phyloP scores from a whole-genome alignment of 2,329 filamentous ascomycete species.

The Mariannaea elegans region DNA sequence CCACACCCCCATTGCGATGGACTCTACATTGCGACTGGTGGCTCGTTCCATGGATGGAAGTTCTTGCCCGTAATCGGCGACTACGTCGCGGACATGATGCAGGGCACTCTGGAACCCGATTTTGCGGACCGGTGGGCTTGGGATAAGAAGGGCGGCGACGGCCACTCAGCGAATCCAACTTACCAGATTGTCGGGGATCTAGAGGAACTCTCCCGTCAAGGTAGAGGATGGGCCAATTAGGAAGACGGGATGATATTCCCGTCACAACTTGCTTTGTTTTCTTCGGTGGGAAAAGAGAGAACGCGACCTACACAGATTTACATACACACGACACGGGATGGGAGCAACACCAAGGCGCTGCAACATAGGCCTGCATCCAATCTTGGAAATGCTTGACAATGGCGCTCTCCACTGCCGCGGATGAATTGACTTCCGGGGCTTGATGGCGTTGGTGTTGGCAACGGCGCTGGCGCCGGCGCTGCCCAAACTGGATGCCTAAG shows the following conservation, averaged over 20 bases:
- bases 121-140: constrained; percentile 56
- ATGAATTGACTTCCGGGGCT: background rate
- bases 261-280: background rate
- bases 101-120: constrained; percentile 50
- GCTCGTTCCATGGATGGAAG: constrained; percentile 73
- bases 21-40: constrained; percentile 68
- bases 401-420: background rate
- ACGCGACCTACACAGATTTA: background rate
- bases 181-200: constrained; percentile 53
- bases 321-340: background rate
- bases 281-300: background rate
- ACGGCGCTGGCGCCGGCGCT: constrained; percentile 14
- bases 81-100: constrained; percentile 62
- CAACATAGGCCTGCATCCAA: background rate
- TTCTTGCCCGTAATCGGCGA: constrained; percentile 70
- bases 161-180: constrained; percentile 53
- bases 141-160: constrained; percentile 53
- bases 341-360: background rate
- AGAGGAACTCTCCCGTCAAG: constrained; percentile 46
- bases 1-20: constrained; percentile 59
- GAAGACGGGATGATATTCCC: background rate
- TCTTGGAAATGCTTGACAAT: background rate
- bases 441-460: constrained; percentile 10
- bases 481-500: background rate
- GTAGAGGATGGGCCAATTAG: constrained; percentile 38